Percentiles rank a stretch among this genome's conserved stretches.
These are phyloP conservation scores for Podila verticillata DNA, from an alignment of 192 early-diverging fungal species.

Conservation along the genomic window DNA sequence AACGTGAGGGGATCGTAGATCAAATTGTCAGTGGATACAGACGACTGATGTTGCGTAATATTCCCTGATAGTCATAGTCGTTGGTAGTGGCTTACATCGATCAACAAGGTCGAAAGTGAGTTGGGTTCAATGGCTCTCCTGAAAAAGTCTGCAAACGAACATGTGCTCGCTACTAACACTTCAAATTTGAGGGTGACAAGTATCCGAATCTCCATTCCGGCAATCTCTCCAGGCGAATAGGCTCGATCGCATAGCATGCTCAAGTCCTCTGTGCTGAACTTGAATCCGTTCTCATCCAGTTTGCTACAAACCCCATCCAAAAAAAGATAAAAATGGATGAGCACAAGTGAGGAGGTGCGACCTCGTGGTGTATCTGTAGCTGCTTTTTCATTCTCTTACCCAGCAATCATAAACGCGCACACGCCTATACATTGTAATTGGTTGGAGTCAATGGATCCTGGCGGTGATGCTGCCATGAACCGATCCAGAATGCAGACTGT, in stretches of 20 bases:
- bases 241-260: slow-evolving; percentile 12
- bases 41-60: too few species aligned
- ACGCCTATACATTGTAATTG: slow-evolving; percentile 28
- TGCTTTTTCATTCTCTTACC: slow-evolving; percentile 12
- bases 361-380: neutral
- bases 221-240: slow-evolving; percentile 20
- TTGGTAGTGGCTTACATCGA: slow-evolving; percentile 27
- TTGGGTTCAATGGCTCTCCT: slow-evolving; percentile 18
- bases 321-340: neutral
- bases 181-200: slow-evolving; percentile 39
- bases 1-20: neutral
- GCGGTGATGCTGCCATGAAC: slow-evolving; percentile 1
- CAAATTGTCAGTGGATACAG: too few species aligned
- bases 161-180: slow-evolving; percentile 34
- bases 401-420: slow-evolving; percentile 42
- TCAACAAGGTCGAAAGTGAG: neutral
- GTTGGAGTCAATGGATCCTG: neutral
- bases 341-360: neutral
- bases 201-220: slow-evolving; percentile 25
- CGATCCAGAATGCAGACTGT: slow-evolving; percentile 41
- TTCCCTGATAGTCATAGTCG: too few species aligned
- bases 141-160: slow-evolving; percentile 32
- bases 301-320: slow-evolving; percentile 13
- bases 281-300: slow-evolving; percentile 28
- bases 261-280: slow-evolving; percentile 9